Base-by-base conservation (phyloP, 2,329 filamentous ascomycete genomes). In the Ramichloridium luteum region DNA sequence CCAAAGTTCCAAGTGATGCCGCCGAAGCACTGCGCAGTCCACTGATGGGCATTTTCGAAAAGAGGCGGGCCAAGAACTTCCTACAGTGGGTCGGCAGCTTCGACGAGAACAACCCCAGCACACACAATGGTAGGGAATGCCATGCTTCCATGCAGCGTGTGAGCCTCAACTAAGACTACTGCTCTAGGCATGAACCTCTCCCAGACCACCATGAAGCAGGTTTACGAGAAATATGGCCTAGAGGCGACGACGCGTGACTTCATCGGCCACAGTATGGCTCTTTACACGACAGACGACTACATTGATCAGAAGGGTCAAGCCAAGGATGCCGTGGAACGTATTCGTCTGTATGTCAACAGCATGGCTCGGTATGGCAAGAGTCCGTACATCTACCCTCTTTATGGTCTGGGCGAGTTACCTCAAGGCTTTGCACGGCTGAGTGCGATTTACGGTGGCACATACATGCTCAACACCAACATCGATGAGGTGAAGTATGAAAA, bases 301-400 rank as follows among this genome's bases (percentile, higher is more conserved):
- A 77, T 93, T 53, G 74, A 69, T 45, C 60, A 70, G 42, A 63
- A 68, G 30, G 86, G 86, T 44, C 66, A 67, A 53, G 84, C 86
- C 27, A 76, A 80, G 47, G 85, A 93, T 56, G 76, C 82, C 35
- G 81, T 98, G 49, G 75, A 88, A 61, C 84, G 88, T 49, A 94
- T 98, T 58, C 76, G 83, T 46, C 72, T 98, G 28, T 98, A 98
- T 61, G 92, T 88, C 48, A 93, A 93, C 72, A 94, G 86, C 16
- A 93, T 98, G 62, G 84, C 86, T 31, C 77, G 88, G 42, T 96
- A 96, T 62, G 90, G 90, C 62, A 96, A 94, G 65, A 96, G 86
- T 9, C 92, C 90, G 27, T 98, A 96, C 68, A 96, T 98, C 66
- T 98, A 98, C 70, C 92, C 90, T 29, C 77, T 96, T 17, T 98